These are phyloP conservation scores for Acrocalymma vagum DNA, from an alignment of 2,329 filamentous ascomycete genomes.

Conservation along the genomic window DNA sequence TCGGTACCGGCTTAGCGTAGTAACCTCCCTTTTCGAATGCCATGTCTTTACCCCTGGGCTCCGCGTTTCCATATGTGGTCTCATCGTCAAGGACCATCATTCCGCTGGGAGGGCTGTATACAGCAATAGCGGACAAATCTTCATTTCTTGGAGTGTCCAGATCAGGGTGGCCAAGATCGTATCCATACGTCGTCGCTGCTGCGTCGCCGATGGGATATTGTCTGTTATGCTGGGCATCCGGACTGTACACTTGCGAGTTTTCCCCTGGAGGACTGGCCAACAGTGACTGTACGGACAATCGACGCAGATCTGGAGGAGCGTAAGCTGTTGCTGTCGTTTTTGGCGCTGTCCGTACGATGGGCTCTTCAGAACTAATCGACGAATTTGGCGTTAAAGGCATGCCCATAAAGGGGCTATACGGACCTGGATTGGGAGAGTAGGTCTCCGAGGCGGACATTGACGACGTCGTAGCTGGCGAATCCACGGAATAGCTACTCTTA, in stretches of 20 bases:
- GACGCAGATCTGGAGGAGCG: constrained; percentile 55
- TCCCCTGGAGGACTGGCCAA: constrained; percentile 47
- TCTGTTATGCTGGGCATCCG: constrained; percentile 54
- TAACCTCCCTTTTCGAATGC: constrained; percentile 70
- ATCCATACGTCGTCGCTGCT: constrained; percentile 66
- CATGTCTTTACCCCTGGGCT: constrained; percentile 55
- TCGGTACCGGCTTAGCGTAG: constrained; percentile 73
- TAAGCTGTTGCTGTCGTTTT: constrained; percentile 32
- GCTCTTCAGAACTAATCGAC: constrained; percentile 47
- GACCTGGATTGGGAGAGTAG: constrained; percentile 48
- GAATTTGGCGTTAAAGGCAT: constrained; percentile 56
- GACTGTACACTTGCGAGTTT: constrained; percentile 15
- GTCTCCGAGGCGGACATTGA: constrained; percentile 41
- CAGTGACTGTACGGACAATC: constrained; percentile 71
- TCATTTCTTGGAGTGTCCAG: constrained; percentile 76
- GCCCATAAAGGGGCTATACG: constrained; percentile 54
- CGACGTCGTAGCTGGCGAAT: constrained; percentile 31
- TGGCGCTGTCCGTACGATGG: constrained; percentile 22
- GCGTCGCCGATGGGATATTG: constrained; percentile 41
- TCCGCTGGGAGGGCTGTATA: constrained; percentile 43
- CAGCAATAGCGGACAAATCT: constrained; percentile 70
- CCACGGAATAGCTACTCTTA: constrained; percentile 32
- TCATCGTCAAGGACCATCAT: constrained; percentile 42
- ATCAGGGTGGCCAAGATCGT: constrained; percentile 75
- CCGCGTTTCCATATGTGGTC: constrained; percentile 42